These are phyloP conservation scores for Vaccinium corymbosum DNA, from an alignment of 148 eudicot genomes.

Conservation along the genomic window DNA sequence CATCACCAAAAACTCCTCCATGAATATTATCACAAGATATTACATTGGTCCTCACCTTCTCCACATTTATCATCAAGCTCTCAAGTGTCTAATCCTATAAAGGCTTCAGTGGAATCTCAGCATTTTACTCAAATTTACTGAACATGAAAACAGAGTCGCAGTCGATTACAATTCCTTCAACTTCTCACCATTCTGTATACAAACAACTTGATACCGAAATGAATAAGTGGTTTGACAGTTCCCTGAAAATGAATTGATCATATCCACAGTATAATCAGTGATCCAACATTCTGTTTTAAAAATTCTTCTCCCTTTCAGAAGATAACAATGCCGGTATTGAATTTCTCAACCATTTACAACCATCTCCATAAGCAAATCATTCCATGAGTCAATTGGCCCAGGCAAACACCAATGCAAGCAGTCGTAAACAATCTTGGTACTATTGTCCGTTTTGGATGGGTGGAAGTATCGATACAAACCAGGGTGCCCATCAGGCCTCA, in stretches of 20 bases:
- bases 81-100: neutral
- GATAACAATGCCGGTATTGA: neutral
- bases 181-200: neutral
- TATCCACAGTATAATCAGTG: neutral
- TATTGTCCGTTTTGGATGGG: slow-evolving; percentile 41
- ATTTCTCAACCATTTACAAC: slow-evolving; percentile 26
- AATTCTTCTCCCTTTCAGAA: neutral
- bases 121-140: neutral
- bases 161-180: neutral
- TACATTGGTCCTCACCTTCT: neutral
- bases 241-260: neutral
- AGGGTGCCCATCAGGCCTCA: slow-evolving; percentile 78
- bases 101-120: neutral
- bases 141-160: neutral
- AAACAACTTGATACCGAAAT: neutral
- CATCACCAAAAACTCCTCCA: neutral
- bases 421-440: slow-evolving; percentile 35
- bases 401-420: slow-evolving; percentile 86
- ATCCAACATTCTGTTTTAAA: neutral
- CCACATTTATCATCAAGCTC: neutral
- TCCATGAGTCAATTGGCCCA: slow-evolving; percentile 80
- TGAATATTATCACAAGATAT: neutral
- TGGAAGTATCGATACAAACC: slow-evolving; percentile 54
- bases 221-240: neutral
- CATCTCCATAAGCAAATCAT: slow-evolving; percentile 64